phyloP scores from a whole-genome alignment of 352 stramenopile genomes.

The Pythium phragmiticola region DNA sequence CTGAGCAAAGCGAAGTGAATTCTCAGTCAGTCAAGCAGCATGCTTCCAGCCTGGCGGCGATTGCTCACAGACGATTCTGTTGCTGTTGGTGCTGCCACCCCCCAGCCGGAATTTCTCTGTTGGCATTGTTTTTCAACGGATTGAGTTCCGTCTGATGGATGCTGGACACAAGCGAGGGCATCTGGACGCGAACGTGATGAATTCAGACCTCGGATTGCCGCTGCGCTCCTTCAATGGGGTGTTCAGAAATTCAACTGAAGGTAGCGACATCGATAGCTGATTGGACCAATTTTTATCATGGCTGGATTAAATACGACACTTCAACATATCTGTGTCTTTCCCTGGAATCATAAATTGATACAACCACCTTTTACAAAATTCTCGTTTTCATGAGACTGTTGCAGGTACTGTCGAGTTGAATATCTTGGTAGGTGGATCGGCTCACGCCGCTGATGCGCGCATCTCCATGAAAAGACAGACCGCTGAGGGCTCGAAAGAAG shows the following conservation, averaged over 20 bases:
- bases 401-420: not conserved
- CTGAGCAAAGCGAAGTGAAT: not conserved
- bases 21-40: not conserved
- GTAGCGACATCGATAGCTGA: not conserved
- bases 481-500: not conserved
- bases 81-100: no score
- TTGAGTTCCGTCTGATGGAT: no score
- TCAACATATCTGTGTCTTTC: not conserved
- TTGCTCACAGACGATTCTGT: no score
- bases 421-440: not conserved
- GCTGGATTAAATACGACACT: not conserved
- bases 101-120: no score
- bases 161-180: no score
- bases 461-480: not conserved
- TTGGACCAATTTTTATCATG: conserved; percentile 3
- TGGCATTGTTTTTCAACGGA: no score
- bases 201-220: no score
- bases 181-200: no score
- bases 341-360: not conserved
- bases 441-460: not conserved
- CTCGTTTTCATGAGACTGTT: not conserved
- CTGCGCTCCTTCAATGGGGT: no score
- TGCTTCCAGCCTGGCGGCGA: not conserved
- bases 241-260: not conserved
- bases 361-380: not conserved